Conservation (phyloP, 345 rosid species). For the Salix arbutifolia region DNA sequence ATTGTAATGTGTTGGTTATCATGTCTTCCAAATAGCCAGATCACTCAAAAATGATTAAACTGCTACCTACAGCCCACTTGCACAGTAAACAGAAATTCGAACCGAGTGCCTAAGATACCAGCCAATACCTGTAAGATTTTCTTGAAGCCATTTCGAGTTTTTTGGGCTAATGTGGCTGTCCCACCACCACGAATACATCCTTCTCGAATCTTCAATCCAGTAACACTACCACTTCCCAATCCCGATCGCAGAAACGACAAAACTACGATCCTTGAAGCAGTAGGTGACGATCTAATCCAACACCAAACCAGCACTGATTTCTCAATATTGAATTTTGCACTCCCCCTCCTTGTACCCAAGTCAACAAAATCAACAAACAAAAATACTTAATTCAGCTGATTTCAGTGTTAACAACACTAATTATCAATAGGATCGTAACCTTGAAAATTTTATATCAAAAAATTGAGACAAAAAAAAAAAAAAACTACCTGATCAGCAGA, state of each 20-base stretch:
- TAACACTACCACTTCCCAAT: constrained; percentile 11
- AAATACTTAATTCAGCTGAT: constrained; percentile 9
- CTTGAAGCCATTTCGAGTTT: constrained; percentile 96
- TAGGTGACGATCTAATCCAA: constrained; percentile 2
- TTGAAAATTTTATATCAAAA: constrained; percentile 8
- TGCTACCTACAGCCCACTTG: neutral
- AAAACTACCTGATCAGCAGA: constrained; percentile 43
- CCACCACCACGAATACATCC: constrained; percentile 99
- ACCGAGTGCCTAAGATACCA: neutral
- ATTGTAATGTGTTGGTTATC: neutral
- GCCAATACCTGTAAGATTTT: constrained; percentile 79
- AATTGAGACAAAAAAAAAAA: neutral
- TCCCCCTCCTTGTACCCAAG: constrained; percentile 12
- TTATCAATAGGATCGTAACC: constrained; percentile 16
- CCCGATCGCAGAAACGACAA: neutral
- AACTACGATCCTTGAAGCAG: constrained; percentile 2
- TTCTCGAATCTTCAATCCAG: constrained; percentile 42
- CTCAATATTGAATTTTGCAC: constrained; percentile 2
- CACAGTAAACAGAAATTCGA: neutral
- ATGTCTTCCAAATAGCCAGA: neutral
- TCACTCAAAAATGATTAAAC: neutral
- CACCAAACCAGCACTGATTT: constrained; percentile 5
- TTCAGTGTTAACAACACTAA: neutral
- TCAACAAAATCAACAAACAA: constrained; percentile 12
- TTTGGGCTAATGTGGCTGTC: constrained; percentile 92